A percentile compares a stretch with the other conserved stretches of the same genome.
phyloP scores from a whole-genome alignment of 2,329 filamentous ascomycete genomes.

The Cladosporium austrohemisphaericum region DNA sequence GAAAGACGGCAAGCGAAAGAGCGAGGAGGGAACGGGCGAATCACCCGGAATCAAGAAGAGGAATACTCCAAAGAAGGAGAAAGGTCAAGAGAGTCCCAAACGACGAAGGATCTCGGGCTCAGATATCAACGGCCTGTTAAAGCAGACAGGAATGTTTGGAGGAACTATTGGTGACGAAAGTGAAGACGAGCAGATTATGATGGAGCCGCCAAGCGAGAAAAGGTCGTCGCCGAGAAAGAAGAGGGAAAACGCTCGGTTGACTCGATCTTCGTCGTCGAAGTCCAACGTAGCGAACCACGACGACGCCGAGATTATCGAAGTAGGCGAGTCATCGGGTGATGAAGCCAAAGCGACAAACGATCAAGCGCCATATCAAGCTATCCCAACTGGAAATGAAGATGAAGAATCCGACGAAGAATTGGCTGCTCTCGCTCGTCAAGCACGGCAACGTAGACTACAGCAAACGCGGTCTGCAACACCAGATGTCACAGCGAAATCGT shows the following conservation, averaged over 20 bases:
- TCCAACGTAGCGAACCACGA: neutral
- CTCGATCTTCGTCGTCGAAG: neutral
- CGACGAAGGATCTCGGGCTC: slow-evolving; percentile 6
- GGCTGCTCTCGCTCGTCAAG: slow-evolving; percentile 39
- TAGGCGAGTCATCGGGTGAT: slow-evolving; percentile 21
- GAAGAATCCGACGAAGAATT: slow-evolving; percentile 43
- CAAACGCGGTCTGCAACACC: slow-evolving; percentile 20
- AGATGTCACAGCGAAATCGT: slow-evolving; percentile 18
- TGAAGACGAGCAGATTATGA: slow-evolving; percentile 3
- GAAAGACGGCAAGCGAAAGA: slow-evolving; percentile 8
- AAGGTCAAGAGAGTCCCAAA: neutral
- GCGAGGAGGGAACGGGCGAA: neutral
- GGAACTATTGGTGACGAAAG: neutral
- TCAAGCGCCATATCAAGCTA: neutral
- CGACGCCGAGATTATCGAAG: slow-evolving; percentile 19
- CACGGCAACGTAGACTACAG: slow-evolving; percentile 37
- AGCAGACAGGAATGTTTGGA: neutral
- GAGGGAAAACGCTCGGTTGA: neutral
- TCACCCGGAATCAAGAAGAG: neutral
- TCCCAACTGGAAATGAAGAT: slow-evolving; percentile 12
- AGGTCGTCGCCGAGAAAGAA: neutral
- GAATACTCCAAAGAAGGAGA: neutral
- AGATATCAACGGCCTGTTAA: slow-evolving; percentile 1
- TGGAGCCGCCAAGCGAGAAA: neutral
- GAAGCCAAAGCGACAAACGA: neutral